These are phyloP conservation scores for Heliamphora exappendiculata DNA, from an alignment of 148 eudicot genomes.

Conservation along the genomic window DNA sequence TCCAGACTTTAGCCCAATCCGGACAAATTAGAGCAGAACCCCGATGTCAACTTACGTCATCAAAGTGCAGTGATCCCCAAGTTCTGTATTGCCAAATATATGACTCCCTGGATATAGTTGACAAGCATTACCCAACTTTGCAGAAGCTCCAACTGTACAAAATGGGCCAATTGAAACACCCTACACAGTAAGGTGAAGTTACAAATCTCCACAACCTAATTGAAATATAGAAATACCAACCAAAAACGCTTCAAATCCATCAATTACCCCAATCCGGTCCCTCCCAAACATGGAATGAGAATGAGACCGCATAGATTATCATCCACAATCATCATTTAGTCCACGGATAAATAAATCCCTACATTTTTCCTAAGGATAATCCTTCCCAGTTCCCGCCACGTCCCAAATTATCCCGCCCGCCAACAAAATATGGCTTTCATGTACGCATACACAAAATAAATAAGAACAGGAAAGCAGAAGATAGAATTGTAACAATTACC, in stretches of 20 bases:
- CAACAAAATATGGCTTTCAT: not conserved
- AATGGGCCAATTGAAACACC: conserved; percentile 94
- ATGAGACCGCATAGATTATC: too few relatives aligned
- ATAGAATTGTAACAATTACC: conserved; percentile 25
- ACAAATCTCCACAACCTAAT: not conserved
- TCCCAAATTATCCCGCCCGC: too few relatives aligned
- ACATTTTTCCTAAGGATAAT: too few relatives aligned
- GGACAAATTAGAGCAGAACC: not conserved
- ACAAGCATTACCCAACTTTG: conserved; percentile 69
- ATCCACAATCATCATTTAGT: too few relatives aligned
- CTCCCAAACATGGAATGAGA: too few relatives aligned
- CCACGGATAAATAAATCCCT: too few relatives aligned
- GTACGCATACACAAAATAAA: not conserved
- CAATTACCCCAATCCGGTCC: too few relatives aligned
- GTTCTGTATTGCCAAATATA: conserved; percentile 68
- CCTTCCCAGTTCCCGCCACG: not conserved
- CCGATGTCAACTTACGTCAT: conserved; percentile 49
- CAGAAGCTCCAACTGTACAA: conserved; percentile 84
- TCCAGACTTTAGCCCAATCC: too few relatives aligned
- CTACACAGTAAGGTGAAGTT: conserved; percentile 25
- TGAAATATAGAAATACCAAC: not conserved
- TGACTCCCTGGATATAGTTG: conserved; percentile 87
- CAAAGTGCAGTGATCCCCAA: conserved; percentile 75
- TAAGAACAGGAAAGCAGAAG: not conserved
- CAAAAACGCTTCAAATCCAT: too few relatives aligned